phyloP scores from a whole-genome alignment of 1,284 basidiomycete species.

The Rhodotorula sp. region DNA sequence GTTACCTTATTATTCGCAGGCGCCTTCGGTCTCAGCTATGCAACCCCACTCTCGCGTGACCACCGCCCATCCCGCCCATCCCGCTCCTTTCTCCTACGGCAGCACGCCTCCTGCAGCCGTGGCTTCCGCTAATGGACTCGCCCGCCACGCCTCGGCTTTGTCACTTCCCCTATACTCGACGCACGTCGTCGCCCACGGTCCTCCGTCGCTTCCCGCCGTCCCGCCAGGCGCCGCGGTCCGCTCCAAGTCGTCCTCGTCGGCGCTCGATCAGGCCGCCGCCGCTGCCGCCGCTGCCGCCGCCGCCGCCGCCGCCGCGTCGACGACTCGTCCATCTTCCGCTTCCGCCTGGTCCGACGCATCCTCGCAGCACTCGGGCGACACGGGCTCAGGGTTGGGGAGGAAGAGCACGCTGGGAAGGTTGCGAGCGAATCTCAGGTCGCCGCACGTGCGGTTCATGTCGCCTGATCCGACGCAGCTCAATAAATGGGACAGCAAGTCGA shows the following conservation, averaged over 20 bases:
- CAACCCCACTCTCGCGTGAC: not conserved
- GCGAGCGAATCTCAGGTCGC: constrained; percentile 5
- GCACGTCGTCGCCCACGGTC: not conserved
- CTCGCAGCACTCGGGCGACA: not conserved
- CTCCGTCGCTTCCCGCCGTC: not conserved
- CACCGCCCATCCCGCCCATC: not conserved
- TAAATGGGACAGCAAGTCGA: not conserved
- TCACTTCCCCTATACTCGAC: not conserved
- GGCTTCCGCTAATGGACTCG: not conserved
- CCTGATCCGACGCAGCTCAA: not conserved
- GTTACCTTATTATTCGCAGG: not conserved
- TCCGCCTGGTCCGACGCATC: not conserved
- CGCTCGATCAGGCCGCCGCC: not conserved
- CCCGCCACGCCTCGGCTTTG: not conserved
- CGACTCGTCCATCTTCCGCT: not conserved
- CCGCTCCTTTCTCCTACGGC: too few species aligned
- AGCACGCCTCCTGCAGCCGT: too few species aligned
- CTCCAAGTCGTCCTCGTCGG: not conserved
- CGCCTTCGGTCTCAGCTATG: not conserved
- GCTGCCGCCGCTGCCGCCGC: not conserved
- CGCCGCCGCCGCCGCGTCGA: not conserved
- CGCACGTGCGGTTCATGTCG: constrained; percentile 25
- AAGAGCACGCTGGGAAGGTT: constrained; percentile 6
- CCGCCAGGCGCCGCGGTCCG: not conserved
- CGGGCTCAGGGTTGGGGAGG: not conserved